Percentiles rank a stretch among this genome's conserved stretches.
phyloP scores from a whole-genome alignment of 768 basidiomycete genomes.

The Dioszegia aurantiaca region DNA sequence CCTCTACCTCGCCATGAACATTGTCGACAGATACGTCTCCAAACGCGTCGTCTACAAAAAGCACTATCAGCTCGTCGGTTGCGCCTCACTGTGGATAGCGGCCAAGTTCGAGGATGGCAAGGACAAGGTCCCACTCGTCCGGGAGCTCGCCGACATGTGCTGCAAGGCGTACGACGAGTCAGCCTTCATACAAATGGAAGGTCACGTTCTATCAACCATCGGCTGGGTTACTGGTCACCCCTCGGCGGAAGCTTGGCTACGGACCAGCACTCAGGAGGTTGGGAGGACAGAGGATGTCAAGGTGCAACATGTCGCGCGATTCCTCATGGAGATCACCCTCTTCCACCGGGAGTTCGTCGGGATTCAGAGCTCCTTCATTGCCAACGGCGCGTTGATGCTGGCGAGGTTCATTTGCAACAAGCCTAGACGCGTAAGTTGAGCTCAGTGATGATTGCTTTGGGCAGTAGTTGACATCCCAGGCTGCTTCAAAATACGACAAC shows the following conservation, averaged over 20 bases:
- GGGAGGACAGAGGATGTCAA: conserved; percentile 72
- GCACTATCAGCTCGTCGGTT: conserved; percentile 98
- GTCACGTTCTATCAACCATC: conserved; percentile 91
- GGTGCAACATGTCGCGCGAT: conserved; percentile 92
- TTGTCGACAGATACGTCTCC: conserved; percentile 98
- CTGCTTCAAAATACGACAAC: conserved; percentile 21
- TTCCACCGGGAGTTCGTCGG: conserved; percentile 95
- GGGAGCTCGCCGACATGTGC: conserved; percentile 91
- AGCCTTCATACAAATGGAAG: conserved; percentile 99
- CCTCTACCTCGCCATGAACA: conserved; percentile 95
- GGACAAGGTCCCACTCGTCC: conserved; percentile 92
- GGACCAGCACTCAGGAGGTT: conserved; percentile 57
- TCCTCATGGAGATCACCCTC: conserved; percentile 98
- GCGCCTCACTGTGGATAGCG: conserved; percentile 97
- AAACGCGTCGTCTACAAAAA: conserved; percentile 98
- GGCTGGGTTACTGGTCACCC: conserved; percentile 96
- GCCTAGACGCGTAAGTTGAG: conserved; percentile 61
- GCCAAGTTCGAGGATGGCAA: conserved; percentile 99
- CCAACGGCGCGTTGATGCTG: conserved; percentile 81
- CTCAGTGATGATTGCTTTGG: background rate
- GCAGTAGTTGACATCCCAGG: conserved; percentile 5
- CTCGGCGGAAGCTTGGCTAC: conserved; percentile 95
- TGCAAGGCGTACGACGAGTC: conserved; percentile 95
- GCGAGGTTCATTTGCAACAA: conserved; percentile 84
- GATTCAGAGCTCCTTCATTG: conserved; percentile 79